Conservation (phyloP, 202 grass and related monocot genomes). For the Carex arenaria region DNA sequence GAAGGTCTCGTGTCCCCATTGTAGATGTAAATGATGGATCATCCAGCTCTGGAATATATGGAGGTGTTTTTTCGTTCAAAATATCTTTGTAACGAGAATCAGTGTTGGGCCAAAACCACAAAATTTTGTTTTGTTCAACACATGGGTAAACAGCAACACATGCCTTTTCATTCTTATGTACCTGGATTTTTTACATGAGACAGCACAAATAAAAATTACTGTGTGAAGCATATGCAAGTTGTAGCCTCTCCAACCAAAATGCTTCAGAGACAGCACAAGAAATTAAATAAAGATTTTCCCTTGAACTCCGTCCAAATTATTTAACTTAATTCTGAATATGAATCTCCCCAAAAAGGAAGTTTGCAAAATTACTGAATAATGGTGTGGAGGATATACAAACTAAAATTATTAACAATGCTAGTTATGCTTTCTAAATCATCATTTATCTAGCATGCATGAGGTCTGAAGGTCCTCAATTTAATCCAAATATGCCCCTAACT, state of each 20-base stretch:
- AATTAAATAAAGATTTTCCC: neutral
- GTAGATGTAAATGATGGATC: constrained; percentile 56
- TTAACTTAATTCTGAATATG: neutral
- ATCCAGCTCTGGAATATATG: constrained; percentile 61
- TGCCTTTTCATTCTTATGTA: constrained; percentile 64
- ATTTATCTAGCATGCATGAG: neutral
- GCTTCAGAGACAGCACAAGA: neutral
- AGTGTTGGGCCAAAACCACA: constrained; percentile 81
- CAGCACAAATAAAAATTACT: neutral
- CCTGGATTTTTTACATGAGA: constrained; percentile 24
- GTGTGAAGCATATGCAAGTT: neutral
- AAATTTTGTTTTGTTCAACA: constrained; percentile 65
- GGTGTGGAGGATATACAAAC: neutral
- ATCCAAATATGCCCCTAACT: neutral
- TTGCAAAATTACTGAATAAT: neutral
- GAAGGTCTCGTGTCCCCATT: constrained; percentile 55
- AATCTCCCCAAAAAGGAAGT: neutral
- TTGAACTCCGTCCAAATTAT: neutral
- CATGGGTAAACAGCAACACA: constrained; percentile 74
- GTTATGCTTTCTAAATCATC: neutral
- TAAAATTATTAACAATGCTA: neutral
- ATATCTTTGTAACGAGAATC: constrained; percentile 51
- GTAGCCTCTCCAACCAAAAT: neutral
- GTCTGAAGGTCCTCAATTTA: neutral
- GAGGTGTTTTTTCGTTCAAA: constrained; percentile 49